Base-by-base conservation (phyloP, 768 basidiomycete genomes). In the Infundibulicybe gibba region DNA sequence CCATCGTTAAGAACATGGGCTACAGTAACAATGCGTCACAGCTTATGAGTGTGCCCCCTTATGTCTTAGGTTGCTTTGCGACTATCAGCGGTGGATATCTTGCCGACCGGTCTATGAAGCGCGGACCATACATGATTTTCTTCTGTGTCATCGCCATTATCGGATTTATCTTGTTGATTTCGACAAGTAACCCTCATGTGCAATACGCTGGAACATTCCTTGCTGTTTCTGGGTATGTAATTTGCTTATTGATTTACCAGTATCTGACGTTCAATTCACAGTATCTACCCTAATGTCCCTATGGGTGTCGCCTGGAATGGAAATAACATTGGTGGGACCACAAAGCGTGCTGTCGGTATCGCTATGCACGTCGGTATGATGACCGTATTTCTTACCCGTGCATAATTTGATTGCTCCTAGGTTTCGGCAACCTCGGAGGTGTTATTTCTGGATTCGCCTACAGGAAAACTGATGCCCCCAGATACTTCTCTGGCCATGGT, bases 1-100 rank as follows among this genome's bases (percentile, higher is more conserved):
- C 77, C 2, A 79, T 85, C 60, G 77, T 83, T 8, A 58, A 69
- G 3, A 65, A 61, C 9, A 66, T 78, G 13, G 76, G 75, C 8
- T 76, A 68, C 54, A 59, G 57, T 9, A 64, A 67, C 2, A 67
- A 66, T 43, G 54, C 57, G 21, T 70, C 70, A 16, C 75, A 78
- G 52, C 61, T 79, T 2, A 70, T 75, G 62, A 74, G 70, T 8
- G 75, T 77, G 2, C 54, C 54, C 14, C 71, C 71, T 0, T 69
- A 58, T 15, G 66, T 62, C 40, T n/a, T 64, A 11, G 58, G 60
- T 17, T 61, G 62, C 41, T 32, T 62, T 39, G 54, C 56, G n/a
- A 63, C 58, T 16, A 61, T 63, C 41, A 17, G 45, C 13, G 61
- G 48, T 21, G 57, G 61, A 1, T 61, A 57, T 32, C 3, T 32